A percentile compares a stretch with the other conserved stretches of the same genome.
These are phyloP conservation scores for Yamadazyma scolyti DNA, from an alignment of 805 yeast species.

Conservation along the genomic window DNA sequence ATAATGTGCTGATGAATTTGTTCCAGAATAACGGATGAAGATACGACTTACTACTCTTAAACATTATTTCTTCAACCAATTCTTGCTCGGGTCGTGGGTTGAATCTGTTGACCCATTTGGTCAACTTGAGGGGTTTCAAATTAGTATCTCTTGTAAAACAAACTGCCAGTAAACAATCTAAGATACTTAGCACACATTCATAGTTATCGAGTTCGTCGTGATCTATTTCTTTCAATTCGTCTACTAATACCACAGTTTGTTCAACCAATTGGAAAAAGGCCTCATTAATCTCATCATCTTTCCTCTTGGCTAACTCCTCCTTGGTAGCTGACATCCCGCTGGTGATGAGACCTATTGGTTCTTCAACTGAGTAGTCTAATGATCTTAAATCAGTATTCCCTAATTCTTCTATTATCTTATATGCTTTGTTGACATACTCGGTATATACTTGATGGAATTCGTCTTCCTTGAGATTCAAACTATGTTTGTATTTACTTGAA, in stretches of 20 bases:
- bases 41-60: slow-evolving; percentile 42
- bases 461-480: slow-evolving; percentile 32
- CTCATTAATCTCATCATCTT: slow-evolving; percentile 13
- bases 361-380: slow-evolving; percentile 14
- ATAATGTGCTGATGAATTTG: slow-evolving; percentile 49
- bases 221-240: slow-evolving; percentile 19
- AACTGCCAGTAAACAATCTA: slow-evolving; percentile 57
- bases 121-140: slow-evolving; percentile 40
- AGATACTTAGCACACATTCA: slow-evolving; percentile 46
- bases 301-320: not conserved
- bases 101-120: slow-evolving; percentile 66
- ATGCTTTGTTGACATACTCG: slow-evolving; percentile 47
- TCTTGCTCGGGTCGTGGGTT: slow-evolving; percentile 63
- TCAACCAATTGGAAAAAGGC: slow-evolving; percentile 26
- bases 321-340: slow-evolving; percentile 6
- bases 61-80: slow-evolving; percentile 44
- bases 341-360: slow-evolving; percentile 31
- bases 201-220: slow-evolving; percentile 22
- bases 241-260: slow-evolving; percentile 20
- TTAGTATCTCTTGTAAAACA: slow-evolving; percentile 38
- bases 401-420: slow-evolving; percentile 46
- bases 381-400: slow-evolving; percentile 14
- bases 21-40: slow-evolving; percentile 59
- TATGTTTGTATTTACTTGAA: slow-evolving; percentile 34
- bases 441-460: slow-evolving; percentile 40